phyloP scores from a whole-genome alignment of 495 filamentous ascomycete species.

The Sabuloglossum arenarium region DNA sequence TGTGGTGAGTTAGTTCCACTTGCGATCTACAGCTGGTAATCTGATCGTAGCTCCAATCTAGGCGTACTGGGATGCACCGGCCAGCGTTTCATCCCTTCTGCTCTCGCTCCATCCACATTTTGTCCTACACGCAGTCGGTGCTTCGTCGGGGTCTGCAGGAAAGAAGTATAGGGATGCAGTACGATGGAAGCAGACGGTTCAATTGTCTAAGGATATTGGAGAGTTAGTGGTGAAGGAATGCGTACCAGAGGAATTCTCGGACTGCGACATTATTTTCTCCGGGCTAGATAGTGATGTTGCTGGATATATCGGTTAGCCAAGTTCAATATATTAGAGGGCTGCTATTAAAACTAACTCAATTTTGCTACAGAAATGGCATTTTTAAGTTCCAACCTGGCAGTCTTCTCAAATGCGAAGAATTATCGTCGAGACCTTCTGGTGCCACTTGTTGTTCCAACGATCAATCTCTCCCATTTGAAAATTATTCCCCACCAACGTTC shows the following conservation, averaged over 20 bases:
- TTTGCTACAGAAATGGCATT: constrained; percentile 46
- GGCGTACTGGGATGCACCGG: constrained; percentile 62
- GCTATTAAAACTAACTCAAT: not conserved
- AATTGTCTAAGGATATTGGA: constrained; percentile 44
- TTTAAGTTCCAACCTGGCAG: constrained; percentile 51
- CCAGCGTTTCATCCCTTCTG: constrained; percentile 66
- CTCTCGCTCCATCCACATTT: constrained; percentile 62
- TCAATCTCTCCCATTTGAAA: constrained; percentile 60
- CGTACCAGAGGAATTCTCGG: constrained; percentile 48
- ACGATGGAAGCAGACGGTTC: constrained; percentile 60
- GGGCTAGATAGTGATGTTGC: constrained; percentile 73
- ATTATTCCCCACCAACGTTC: constrained; percentile 57
- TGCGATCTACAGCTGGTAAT: not conserved
- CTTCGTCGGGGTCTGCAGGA: constrained; percentile 55
- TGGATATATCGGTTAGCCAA: constrained; percentile 34
- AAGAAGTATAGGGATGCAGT: constrained; percentile 73
- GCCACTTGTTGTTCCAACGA: constrained; percentile 70
- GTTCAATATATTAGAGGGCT: not conserved
- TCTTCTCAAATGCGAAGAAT: constrained; percentile 85
- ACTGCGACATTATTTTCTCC: constrained; percentile 78
- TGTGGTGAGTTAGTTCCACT: not conserved
- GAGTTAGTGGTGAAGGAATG: constrained; percentile 57
- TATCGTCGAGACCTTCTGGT: constrained; percentile 63
- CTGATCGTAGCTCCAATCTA: constrained; percentile 7
- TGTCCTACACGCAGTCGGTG: constrained; percentile 54